Conservation (phyloP, 1,284 basidiomycete genomes). For the Neolentinus lepideus region DNA sequence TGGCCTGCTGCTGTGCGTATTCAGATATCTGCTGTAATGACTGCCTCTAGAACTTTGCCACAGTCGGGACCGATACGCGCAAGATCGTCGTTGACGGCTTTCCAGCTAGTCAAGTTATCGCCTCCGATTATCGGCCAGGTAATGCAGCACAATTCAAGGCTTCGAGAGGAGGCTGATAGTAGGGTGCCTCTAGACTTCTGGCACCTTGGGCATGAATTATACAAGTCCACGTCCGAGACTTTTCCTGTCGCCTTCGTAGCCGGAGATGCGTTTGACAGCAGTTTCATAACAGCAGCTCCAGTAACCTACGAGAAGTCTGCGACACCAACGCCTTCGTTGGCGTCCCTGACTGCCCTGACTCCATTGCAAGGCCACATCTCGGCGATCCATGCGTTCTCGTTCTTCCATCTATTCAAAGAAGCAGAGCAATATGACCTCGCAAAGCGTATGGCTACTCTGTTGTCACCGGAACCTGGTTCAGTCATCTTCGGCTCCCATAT, state of each 20-base stretch:
- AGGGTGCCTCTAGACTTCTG: slow-evolving; percentile 20
- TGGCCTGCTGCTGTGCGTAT: slow-evolving; percentile 41
- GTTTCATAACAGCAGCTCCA: slow-evolving; percentile 22
- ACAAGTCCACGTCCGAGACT: slow-evolving; percentile 23
- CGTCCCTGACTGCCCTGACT: slow-evolving; percentile 28
- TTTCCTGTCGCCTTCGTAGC: slow-evolving; percentile 40
- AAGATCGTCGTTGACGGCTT: slow-evolving; percentile 34
- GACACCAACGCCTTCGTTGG: slow-evolving; percentile 23
- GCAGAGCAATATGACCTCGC: slow-evolving; percentile 33
- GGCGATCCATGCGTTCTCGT: slow-evolving; percentile 37
- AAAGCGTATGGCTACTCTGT: slow-evolving; percentile 28
- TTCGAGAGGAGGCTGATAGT: background rate
- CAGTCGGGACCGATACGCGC: slow-evolving; percentile 38
- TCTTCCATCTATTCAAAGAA: slow-evolving; percentile 47
- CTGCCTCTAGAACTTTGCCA: background rate
- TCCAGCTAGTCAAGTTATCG: slow-evolving; percentile 25
- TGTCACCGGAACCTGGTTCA: slow-evolving; percentile 28
- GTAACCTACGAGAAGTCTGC: slow-evolving; percentile 19
- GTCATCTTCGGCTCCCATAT: slow-evolving; percentile 27
- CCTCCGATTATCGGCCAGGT: slow-evolving; percentile 26
- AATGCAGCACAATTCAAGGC: slow-evolving; percentile 5
- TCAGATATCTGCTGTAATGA: background rate
- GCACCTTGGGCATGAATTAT: slow-evolving; percentile 26
- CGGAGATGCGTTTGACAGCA: slow-evolving; percentile 36
- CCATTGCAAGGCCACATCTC: slow-evolving; percentile 36